These are phyloP conservation scores for Amanita pseudoporphyria DNA, from an alignment of 768 basidiomycete genomes.

Conservation along the genomic window DNA sequence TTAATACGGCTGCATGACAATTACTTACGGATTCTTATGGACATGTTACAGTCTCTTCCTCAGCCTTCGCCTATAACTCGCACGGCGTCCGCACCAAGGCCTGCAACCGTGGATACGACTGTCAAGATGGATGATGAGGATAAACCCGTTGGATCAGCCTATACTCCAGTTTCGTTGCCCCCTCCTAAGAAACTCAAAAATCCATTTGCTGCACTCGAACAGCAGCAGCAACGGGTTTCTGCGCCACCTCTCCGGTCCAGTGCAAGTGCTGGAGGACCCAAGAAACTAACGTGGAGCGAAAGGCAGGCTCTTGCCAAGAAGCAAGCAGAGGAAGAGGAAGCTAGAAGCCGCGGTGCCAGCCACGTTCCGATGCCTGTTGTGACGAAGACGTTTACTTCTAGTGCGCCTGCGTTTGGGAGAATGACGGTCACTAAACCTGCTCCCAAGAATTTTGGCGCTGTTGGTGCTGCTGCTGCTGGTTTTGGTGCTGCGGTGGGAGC, in stretches of 20 bases:
- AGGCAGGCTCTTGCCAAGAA: conserved; percentile 88
- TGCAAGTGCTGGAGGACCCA: conserved; percentile 28
- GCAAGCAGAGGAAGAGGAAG: conserved; percentile 72
- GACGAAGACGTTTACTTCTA: conserved; percentile 32
- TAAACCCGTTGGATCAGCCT: conserved; percentile 81
- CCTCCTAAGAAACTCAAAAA: conserved; percentile 85
- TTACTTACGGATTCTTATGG: neutral
- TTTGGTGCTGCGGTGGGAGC: conserved; percentile 24
- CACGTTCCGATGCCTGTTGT: conserved; percentile 28
- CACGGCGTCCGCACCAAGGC: neutral
- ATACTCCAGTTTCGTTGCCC: conserved; percentile 78
- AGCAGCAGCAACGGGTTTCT: conserved; percentile 33
- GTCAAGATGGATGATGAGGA: conserved; percentile 73
- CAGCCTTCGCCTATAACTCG: neutral
- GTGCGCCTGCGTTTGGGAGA: conserved; percentile 37
- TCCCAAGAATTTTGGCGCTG: conserved; percentile 36
- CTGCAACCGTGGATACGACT: conserved; percentile 13
- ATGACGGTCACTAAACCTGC: conserved; percentile 26
- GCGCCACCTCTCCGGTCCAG: conserved; percentile 16
- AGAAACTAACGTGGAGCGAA: conserved; percentile 92
- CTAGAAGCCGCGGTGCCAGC: conserved; percentile 47
- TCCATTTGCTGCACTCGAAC: conserved; percentile 57
- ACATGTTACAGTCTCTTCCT: neutral
- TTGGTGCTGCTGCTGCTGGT: conserved; percentile 20
- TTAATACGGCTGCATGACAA: neutral